Evolutionary conservation across 2,329 filamentous ascomycete genomes (phyloP).

Genomic region (Apiospora hydei): DNA sequence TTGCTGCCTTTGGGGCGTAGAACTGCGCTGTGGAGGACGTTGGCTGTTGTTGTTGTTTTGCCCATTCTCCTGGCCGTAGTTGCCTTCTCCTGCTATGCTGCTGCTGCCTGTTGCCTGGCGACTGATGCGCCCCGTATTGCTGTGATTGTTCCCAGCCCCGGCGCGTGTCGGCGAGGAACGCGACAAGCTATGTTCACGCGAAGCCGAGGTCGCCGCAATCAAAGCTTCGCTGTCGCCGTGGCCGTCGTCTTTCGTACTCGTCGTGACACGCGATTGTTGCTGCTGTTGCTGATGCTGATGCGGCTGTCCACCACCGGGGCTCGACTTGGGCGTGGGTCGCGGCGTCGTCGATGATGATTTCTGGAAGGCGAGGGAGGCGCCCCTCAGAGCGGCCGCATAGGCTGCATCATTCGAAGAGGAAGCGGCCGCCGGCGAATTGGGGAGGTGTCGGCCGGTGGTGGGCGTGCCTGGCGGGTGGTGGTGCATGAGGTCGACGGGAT

Average conservation of each 20-base stretch:
- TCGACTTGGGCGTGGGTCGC: conserved; percentile 27
- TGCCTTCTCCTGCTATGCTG: conserved; percentile 30
- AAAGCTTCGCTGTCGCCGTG: conserved; percentile 49
- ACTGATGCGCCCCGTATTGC: conserved; percentile 35
- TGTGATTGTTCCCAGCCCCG: conserved; percentile 8
- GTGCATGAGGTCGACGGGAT: conserved; percentile 18
- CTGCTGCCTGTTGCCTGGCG: conserved; percentile 50
- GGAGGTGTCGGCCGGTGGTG: conserved; percentile 22
- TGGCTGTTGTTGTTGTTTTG: conserved; percentile 33
- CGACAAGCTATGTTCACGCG: conserved; percentile 41
- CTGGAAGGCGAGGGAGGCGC: conserved; percentile 63
- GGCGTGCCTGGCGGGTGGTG: conserved; percentile 3
- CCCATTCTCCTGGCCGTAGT: conserved; percentile 26
- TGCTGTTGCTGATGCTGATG: no score
- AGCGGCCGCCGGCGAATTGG: conserved; percentile 26
- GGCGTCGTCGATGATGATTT: conserved; percentile 39
- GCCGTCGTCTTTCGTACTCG: not conserved
- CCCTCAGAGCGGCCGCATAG: conserved; percentile 54
- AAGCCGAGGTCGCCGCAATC: conserved; percentile 53
- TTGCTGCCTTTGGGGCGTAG: conserved; percentile 10
- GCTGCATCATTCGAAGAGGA: conserved; percentile 27
- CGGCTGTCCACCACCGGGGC: conserved; percentile 20
- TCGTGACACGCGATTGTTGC: conserved; percentile 18
- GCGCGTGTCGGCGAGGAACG: conserved; percentile 30
- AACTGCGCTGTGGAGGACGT: conserved; percentile 35